Base-by-base conservation (phyloP, 495 filamentous ascomycete genomes). In the Astrothelium macrocarpum region DNA sequence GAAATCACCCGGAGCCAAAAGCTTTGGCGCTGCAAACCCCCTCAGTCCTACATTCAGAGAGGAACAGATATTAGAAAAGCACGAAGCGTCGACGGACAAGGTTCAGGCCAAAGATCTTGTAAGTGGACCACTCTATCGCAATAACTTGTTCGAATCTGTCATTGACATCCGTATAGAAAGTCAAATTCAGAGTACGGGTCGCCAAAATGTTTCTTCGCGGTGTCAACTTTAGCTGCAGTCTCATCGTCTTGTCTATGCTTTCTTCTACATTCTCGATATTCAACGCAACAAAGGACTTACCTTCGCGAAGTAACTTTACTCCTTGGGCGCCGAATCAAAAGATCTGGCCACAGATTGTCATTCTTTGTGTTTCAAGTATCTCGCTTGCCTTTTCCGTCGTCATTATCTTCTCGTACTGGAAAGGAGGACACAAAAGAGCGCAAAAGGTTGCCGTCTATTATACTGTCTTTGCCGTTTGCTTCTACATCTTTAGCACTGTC, bases 401-500 rank as follows among this genome's bases (percentile, higher is more conserved):
- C 56, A 86, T 99, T 53, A 90, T 99, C 72, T 84, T 86, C 74
- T 87, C 82, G 11, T 97, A 97, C 78, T 94, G 85, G 78, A 85
- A 85, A 74, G 91, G 92, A 59, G 95, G 94, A 1, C 92, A 97
- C 75, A 79, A 80, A 66, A 83, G 91, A 60, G 94, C 94, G 1
- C 90, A 97, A 76, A 96, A 96, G 74, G 85, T 88, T 25, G 90
- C 90, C 36, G 81, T 96, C 64, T 97, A 97, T 80, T 96, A 96
- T 78, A 94, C 91, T 20, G 78, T 89, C 58, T 95, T 97, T 72
- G 87, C 93, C 14, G 86, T 97, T 56, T 85, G 84, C 65, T 96
- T 91, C 80, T 99, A 97, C 81, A 86, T 90, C 65, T 91, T 97
- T 75, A 94, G 87, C 70, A 88, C 95, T 66, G 77, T 95, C 69